Evolutionary conservation across 2,329 filamentous ascomycete genomes (phyloP).

Genomic region (Pestalotiopsis sp.): DNA sequence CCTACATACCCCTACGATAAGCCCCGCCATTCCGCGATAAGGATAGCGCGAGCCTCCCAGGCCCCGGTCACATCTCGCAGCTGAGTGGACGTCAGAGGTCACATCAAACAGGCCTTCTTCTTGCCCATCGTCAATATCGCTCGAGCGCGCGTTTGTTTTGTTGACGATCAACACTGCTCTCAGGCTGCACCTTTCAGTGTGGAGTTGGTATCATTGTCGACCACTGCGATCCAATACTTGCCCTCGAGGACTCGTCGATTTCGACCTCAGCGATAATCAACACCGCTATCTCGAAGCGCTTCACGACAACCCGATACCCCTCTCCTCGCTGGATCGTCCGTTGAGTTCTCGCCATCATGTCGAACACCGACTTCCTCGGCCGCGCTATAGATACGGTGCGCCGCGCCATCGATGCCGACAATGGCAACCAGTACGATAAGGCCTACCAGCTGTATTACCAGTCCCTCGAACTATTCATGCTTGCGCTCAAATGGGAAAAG

Average conservation of each 20-base stretch:
- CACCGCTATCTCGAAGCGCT: not conserved
- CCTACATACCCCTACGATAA: not conserved
- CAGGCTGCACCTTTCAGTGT: not conserved
- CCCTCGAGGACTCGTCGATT: not conserved
- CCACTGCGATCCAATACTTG: not conserved
- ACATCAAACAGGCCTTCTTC: not conserved
- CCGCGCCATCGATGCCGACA: conserved; percentile 96
- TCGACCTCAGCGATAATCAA: not conserved
- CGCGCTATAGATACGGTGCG: conserved; percentile 96
- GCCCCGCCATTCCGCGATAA: conserved; percentile 10
- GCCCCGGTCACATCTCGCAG: not conserved
- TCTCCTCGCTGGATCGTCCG: not conserved
- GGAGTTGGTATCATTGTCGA: not conserved
- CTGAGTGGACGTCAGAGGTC: not conserved
- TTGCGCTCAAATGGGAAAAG: conserved; percentile 99
- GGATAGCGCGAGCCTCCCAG: conserved; percentile 1
- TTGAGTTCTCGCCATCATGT: conserved; percentile 62
- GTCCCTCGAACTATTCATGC: conserved; percentile 96
- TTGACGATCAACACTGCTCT: not conserved
- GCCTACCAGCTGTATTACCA: conserved; percentile 96
- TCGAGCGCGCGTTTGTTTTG: not conserved
- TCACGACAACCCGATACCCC: conserved; percentile 1
- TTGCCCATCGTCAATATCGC: not conserved
- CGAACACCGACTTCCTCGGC: conserved; percentile 94
- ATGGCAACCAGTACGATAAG: conserved; percentile 93